phyloP scores from a whole-genome alignment of 176 grass and related monocot species.

The Triticum dicoccoides region DNA sequence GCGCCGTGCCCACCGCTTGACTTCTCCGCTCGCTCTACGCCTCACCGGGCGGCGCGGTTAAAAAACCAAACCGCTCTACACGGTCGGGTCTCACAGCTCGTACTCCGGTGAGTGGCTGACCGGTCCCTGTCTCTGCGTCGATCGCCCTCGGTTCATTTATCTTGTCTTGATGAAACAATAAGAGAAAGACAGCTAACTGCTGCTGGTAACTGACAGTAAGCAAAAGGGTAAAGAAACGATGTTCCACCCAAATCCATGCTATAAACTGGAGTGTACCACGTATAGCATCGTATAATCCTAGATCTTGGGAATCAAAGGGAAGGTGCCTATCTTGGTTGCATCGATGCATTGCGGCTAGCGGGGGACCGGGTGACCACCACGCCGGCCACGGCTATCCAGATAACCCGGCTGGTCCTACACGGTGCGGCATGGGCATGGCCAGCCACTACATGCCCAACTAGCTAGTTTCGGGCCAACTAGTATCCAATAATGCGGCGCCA shows the following conservation, averaged over 20 bases:
- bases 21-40: too few relatives aligned
- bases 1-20: neutral
- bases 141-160: neutral
- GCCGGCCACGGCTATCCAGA: slow-evolving; percentile 27
- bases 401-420: slow-evolving; percentile 11
- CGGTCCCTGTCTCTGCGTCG: neutral
- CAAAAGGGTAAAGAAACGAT: neutral
- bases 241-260: neutral
- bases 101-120: neutral
- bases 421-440: neutral
- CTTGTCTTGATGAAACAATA: too few relatives aligned
- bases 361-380: neutral
- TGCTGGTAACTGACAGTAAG: neutral
- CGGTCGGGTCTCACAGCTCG: too few relatives aligned
- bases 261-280: neutral
- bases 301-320: neutral
- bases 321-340: neutral
- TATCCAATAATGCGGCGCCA: neutral
- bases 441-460: neutral
- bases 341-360: neutral
- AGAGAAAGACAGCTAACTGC: too few relatives aligned
- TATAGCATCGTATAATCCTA: neutral
- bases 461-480: neutral
- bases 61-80: too few relatives aligned
- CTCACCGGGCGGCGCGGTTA: neutral